These are phyloP conservation scores for Kurtzmaniella cleridarum DNA, from an alignment of 805 yeast genomes.

Conservation along the genomic window DNA sequence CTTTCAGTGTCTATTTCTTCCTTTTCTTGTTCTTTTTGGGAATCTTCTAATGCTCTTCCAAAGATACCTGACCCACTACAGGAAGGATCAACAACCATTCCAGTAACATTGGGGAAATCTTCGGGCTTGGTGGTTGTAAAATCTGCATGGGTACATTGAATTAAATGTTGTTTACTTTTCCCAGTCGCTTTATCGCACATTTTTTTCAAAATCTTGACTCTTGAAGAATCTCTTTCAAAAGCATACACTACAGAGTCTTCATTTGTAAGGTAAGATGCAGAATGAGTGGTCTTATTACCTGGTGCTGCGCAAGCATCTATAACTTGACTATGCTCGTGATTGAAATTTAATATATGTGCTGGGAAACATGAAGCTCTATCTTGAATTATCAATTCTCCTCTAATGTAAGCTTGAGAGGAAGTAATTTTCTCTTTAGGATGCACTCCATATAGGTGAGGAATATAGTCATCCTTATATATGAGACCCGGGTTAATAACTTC, in stretches of 20 bases:
- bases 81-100: conserved; percentile 89
- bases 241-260: conserved; percentile 54
- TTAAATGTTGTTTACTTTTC: conserved; percentile 18
- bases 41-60: conserved; percentile 70
- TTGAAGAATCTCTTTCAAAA: conserved; percentile 75
- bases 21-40: conserved; percentile 33
- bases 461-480: conserved; percentile 66
- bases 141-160: conserved; percentile 56
- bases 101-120: conserved; percentile 63
- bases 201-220: conserved; percentile 63
- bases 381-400: conserved; percentile 83
- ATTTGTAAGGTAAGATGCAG: conserved; percentile 55
- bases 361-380: conserved; percentile 98
- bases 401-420: conserved; percentile 58
- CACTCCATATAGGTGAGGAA: conserved; percentile 77
- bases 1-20: conserved; percentile 50
- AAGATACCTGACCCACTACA: conserved; percentile 98
- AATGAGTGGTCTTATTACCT: conserved; percentile 94
- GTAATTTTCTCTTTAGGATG: conserved; percentile 72
- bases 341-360: conserved; percentile 61
- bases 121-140: conserved; percentile 56
- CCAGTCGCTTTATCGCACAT: conserved; percentile 73
- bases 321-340: conserved; percentile 55
- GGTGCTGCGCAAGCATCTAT: conserved; percentile 98
- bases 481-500: conserved; percentile 40